phyloP scores from a whole-genome alignment of 192 early-diverging fungal genomes.

The Podila epigama region DNA sequence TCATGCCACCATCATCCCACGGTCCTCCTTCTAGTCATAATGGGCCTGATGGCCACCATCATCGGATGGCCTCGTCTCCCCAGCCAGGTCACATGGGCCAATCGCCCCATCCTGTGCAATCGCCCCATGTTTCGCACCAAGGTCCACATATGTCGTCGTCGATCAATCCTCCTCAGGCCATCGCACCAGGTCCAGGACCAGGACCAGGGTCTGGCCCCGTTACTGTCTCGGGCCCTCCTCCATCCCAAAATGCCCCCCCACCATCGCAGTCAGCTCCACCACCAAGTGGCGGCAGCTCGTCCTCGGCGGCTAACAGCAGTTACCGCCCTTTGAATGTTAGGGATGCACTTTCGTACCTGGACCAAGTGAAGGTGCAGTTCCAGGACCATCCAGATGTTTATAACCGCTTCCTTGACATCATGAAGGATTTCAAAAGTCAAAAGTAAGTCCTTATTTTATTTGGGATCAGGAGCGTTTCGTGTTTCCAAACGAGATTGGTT shows the following conservation, averaged over 20 bases:
- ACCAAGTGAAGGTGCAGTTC: constrained; percentile 95
- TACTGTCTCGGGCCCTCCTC: constrained; percentile 24
- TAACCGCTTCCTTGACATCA: constrained; percentile 97
- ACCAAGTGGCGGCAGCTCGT: constrained; percentile 26
- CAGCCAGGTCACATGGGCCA: constrained; percentile 37
- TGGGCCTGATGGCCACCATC: constrained; percentile 28
- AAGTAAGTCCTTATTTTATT: constrained; percentile 59
- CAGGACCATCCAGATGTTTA: constrained; percentile 94
- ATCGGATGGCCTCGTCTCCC: constrained; percentile 40
- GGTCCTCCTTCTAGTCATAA: constrained; percentile 42
- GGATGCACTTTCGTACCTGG: constrained; percentile 96
- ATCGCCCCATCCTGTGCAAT: constrained; percentile 39
- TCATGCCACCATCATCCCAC: constrained; percentile 46
- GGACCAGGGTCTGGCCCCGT: constrained; percentile 12
- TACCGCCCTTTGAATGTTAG: constrained; percentile 82
- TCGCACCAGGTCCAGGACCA: constrained; percentile 1
- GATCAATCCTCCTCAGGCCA: constrained; percentile 39
- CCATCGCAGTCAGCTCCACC: constrained; percentile 19
- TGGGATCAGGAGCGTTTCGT: no score
- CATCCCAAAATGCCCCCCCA: constrained; percentile 10
- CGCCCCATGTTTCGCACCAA: constrained; percentile 25
- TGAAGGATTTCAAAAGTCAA: constrained; percentile 99
- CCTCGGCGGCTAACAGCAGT: constrained; percentile 29
- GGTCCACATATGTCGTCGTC: constrained; percentile 42
- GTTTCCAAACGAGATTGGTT: no score